Conservation (phyloP, 2,329 filamentous ascomycete species). For the Cordyceps sp. region DNA sequence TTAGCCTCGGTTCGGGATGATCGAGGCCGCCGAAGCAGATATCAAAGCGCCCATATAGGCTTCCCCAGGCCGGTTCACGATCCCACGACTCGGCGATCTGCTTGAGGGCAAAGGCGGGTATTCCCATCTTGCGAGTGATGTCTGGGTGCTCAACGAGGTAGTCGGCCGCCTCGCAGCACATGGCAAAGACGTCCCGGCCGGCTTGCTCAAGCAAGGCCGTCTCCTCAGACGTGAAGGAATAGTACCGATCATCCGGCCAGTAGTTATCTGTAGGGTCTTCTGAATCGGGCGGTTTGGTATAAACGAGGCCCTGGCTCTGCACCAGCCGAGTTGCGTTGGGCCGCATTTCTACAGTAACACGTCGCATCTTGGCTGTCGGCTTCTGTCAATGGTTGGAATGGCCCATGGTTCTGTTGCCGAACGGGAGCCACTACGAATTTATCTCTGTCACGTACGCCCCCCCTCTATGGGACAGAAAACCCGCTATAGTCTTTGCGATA, state of each 20-base stretch:
- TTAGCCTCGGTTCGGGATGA: conserved; percentile 1
- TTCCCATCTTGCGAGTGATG: background rate
- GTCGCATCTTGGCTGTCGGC: too few relatives aligned
- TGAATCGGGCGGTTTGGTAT: background rate
- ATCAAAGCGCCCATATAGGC: conserved; percentile 2
- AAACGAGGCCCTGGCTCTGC: conserved; percentile 2
- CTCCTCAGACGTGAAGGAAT: conserved; percentile 1
- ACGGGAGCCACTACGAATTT: too few relatives aligned
- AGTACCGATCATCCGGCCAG: conserved; percentile 3
- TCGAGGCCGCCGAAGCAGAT: conserved; percentile 2
- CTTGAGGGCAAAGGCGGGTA: conserved; percentile 1
- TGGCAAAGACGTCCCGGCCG: conserved; percentile 1
- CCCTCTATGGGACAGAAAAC: too few relatives aligned
- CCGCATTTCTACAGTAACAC: too few relatives aligned
- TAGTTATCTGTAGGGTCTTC: background rate
- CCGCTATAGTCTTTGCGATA: too few relatives aligned
- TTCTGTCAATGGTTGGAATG: too few relatives aligned
- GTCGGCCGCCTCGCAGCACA: conserved; percentile 3
- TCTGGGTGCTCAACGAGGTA: conserved; percentile 1
- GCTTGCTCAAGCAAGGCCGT: conserved; percentile 1
- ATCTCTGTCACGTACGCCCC: too few relatives aligned
- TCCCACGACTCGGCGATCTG: conserved; percentile 1
- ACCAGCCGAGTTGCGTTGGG: conserved; percentile 1
- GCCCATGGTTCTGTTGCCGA: too few relatives aligned
- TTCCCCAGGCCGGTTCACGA: conserved; percentile 1